These are phyloP conservation scores for Trichophyton verrucosum DNA, from an alignment of 2,329 filamentous ascomycete genomes.

Conservation along the genomic window DNA sequence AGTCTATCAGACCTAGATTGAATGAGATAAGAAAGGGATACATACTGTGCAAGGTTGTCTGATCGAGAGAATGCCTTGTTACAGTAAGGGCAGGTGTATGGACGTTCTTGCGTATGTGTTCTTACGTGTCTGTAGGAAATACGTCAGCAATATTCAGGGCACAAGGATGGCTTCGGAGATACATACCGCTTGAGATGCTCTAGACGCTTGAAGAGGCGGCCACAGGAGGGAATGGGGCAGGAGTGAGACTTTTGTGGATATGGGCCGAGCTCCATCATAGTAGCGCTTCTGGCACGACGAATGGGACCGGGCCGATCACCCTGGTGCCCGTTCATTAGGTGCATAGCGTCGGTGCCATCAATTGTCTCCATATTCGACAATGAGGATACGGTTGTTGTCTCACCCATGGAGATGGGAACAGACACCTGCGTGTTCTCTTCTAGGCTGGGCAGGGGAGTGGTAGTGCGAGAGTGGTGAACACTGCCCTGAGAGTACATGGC, in stretches of 20 bases:
- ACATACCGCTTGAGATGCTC: conserved; percentile 93
- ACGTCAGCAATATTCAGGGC: conserved; percentile 21
- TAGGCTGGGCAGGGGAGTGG: conserved; percentile 74
- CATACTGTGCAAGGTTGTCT: conserved; percentile 96
- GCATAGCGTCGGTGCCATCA: conserved; percentile 34
- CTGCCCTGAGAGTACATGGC: not conserved
- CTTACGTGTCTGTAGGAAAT: conserved; percentile 67
- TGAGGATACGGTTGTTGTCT: conserved; percentile 42
- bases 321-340: conserved; percentile 35
- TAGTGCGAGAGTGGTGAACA: conserved; percentile 73
- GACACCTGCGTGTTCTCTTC: conserved; percentile 66
- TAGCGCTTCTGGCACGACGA: conserved; percentile 83
- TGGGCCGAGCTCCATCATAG: conserved; percentile 89
- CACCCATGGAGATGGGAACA: conserved; percentile 52
- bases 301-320: conserved; percentile 53
- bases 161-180: conserved; percentile 29
- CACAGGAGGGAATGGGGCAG: conserved; percentile 96
- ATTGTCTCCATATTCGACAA: conserved; percentile 51
- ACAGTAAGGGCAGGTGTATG: conserved; percentile 94
- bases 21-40: conserved; percentile 11
- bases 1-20: not conserved
- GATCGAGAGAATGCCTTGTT: conserved; percentile 98
- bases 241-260: conserved; percentile 98
- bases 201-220: conserved; percentile 93
- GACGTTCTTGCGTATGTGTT: conserved; percentile 97